A percentile compares a stretch with the other conserved stretches of the same genome.
These are phyloP conservation scores for Exobasidium rhododendri DNA, from an alignment of 1,284 basidiomycete species.

Conservation along the genomic window DNA sequence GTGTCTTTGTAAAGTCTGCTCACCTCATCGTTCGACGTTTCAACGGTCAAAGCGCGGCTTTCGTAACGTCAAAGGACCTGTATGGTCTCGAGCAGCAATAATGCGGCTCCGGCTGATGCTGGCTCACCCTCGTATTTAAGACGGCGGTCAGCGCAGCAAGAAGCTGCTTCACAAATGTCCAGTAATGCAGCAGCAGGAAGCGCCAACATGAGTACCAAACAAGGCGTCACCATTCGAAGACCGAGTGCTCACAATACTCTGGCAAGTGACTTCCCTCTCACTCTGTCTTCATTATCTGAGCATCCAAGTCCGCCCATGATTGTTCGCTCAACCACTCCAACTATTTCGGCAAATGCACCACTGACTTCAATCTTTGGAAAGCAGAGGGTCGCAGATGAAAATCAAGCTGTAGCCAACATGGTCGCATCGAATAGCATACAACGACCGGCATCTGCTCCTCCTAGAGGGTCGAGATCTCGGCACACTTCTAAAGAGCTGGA, in stretches of 20 bases:
- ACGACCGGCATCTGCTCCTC: slow-evolving; percentile 10
- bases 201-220: slow-evolving; percentile 20
- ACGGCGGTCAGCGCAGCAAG: background rate
- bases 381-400: slow-evolving; percentile 5
- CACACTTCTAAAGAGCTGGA: background rate
- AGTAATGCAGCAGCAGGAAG: slow-evolving; percentile 20
- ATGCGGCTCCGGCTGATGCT: background rate
- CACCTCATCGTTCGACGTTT: no score
- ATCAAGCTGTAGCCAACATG: background rate
- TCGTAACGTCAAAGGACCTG: no score
- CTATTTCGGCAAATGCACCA: background rate
- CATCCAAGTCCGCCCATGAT: background rate
- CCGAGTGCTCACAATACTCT: background rate
- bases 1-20: no score
- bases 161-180: slow-evolving; percentile 12
- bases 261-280: background rate
- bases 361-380: background rate
- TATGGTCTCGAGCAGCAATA: no score
- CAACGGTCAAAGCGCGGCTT: no score
- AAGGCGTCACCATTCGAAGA: slow-evolving; percentile 26
- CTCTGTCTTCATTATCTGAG: background rate
- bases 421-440: slow-evolving; percentile 4
- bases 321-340: background rate
- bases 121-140: background rate
- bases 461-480: slow-evolving; percentile 2